Evolutionary conservation across 2,329 filamentous ascomycete species (phyloP), one percentile per base, ranked within the genome.

Genomic region (Davidsoniella neocaledoniae): DNA sequence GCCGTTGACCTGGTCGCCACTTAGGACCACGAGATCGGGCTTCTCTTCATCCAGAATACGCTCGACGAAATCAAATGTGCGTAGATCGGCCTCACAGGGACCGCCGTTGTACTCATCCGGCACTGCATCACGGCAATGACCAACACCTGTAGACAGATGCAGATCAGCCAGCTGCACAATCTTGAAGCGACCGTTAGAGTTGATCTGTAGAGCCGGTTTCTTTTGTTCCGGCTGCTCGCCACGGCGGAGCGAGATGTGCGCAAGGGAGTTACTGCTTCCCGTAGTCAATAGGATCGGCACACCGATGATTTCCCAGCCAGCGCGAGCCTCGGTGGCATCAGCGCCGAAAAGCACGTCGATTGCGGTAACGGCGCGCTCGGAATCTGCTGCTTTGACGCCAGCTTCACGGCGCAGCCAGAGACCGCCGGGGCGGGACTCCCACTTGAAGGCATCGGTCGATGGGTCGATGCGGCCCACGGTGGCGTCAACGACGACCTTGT

Each of bases 91-190:
- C 60, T 95, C 86, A 63, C 91, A 98, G 57, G 79, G 77, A 9
- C 81, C 83, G 4, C 79, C 80, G 48, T 86, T 76, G 56, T 77
- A 76, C 44, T 73, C 74, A 54, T 78, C 74, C 0, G 88, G 88
- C 56, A 90, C 73, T n/a, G 86, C 77, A 57, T 98, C 87, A 56
- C 91, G 79, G 61, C 91, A 98, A 42, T 67, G 66, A 8, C 91
- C 91, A 4, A 88, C 72, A 8, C 90, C 91, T 2, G 91, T 98
- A 60, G 86, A 90, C 50, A 98, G 68, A 64, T 98, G 91, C 54
- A 96, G 68, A 66, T 98, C 91, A n/a, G 87, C 83, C 50, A 94
- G 71, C 65, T 98, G 91, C 74, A 98, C 79, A 56, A 98, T 94
- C 69, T 96, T 96, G 70, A 96, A 96, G 58, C 83, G 86, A 26